Evolutionary conservation across 805 yeast species (phyloP).

Genomic region (Yamadazyma phyllophila): DNA sequence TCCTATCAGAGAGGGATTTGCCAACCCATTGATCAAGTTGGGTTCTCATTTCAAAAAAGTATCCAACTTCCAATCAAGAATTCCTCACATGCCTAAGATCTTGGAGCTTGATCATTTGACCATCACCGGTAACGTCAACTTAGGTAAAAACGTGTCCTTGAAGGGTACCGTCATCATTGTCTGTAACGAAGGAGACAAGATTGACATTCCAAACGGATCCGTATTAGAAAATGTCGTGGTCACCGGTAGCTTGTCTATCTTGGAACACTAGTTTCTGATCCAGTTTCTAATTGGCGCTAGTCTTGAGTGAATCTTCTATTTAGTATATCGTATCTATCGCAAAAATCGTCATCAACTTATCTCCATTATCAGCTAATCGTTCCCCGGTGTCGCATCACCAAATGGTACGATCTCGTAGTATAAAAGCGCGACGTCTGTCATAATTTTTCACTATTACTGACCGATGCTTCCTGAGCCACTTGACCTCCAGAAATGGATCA

Average conservation of each 20-base stretch:
- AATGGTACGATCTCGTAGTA: not conserved
- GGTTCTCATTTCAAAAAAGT: conserved; percentile 98
- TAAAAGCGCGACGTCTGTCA: no score
- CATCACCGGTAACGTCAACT: conserved; percentile 90
- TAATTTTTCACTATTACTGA: not conserved
- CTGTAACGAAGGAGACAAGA: conserved; percentile 94
- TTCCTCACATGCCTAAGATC: conserved; percentile 93
- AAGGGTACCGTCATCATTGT: conserved; percentile 98
- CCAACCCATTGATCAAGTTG: conserved; percentile 91
- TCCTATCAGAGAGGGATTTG: conserved; percentile 82
- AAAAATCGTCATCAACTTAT: not conserved
- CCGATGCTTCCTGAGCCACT: conserved; percentile 64
- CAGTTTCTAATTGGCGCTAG: conserved; percentile 20
- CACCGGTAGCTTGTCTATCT: conserved; percentile 92
- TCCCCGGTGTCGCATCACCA: not conserved
- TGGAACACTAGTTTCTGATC: conserved; percentile 62
- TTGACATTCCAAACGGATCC: conserved; percentile 96
- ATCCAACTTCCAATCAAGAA: conserved; percentile 81
- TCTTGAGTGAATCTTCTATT: not conserved
- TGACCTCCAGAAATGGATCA: conserved; percentile 76
- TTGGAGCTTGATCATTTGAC: conserved; percentile 96
- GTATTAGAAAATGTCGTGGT: conserved; percentile 94
- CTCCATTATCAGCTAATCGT: no score
- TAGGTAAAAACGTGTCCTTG: conserved; percentile 86
- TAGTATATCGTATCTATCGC: not conserved